Evolutionary conservation across 495 filamentous ascomycete species (phyloP).

Genomic region (Rhizodiscina lignyota): DNA sequence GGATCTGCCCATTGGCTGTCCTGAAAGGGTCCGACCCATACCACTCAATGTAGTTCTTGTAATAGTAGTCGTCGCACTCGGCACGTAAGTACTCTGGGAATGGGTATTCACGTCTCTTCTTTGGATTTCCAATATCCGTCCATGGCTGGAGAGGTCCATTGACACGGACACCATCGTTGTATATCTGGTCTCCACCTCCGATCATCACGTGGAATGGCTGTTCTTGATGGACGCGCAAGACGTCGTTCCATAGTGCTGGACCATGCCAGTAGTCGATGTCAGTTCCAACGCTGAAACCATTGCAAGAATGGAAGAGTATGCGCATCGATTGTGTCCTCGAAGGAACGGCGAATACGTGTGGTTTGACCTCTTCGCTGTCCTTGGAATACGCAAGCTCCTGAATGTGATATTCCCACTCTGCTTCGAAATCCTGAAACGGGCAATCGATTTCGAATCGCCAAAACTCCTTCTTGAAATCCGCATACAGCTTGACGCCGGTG

Average conservation of each 20-base stretch:
- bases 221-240: conserved; percentile 48
- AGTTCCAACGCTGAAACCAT: conserved; percentile 87
- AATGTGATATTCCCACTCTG: conserved; percentile 44
- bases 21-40: conserved; percentile 74
- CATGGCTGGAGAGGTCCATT: conserved; percentile 61
- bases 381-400: conserved; percentile 29
- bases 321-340: conserved; percentile 72
- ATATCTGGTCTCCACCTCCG: conserved; percentile 90
- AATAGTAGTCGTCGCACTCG: conserved; percentile 79
- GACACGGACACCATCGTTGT: conserved; percentile 80
- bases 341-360: conserved; percentile 49
- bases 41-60: conserved; percentile 78
- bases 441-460: conserved; percentile 60
- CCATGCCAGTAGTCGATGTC: conserved; percentile 75
- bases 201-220: conserved; percentile 89
- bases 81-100: conserved; percentile 58
- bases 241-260: conserved; percentile 79
- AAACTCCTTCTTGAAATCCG: conserved; percentile 60
- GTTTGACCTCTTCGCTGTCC: conserved; percentile 10
- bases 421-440: conserved; percentile 35
- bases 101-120: conserved; percentile 58
- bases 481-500: conserved; percentile 55
- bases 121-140: conserved; percentile 68
- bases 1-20: conserved; percentile 67
- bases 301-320: conserved; percentile 92